These are phyloP conservation scores for Erythrobasidium hasegawianum DNA, from an alignment of 1,284 basidiomycete species.

Conservation along the genomic window DNA sequence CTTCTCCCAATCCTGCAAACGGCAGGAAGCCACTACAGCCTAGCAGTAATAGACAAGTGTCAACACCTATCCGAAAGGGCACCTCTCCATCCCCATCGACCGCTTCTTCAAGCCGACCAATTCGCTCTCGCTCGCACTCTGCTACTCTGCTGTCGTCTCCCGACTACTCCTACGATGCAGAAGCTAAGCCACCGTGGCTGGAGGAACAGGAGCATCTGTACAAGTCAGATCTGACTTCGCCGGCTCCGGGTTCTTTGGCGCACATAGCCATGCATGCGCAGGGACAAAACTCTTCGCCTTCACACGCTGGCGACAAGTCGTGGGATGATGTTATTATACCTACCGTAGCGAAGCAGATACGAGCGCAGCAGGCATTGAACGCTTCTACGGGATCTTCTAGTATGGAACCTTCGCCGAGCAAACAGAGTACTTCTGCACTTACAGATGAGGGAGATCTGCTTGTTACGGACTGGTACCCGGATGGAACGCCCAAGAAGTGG, in stretches of 20 bases:
- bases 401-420: too few species aligned
- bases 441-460: conserved; percentile 8
- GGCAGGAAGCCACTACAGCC: conserved; percentile 8
- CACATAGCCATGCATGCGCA: conserved; percentile 23
- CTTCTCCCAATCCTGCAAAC: conserved; percentile 1
- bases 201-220: conserved; percentile 16
- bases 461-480: conserved; percentile 22
- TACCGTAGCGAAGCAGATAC: conserved; percentile 31
- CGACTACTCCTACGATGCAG: conserved; percentile 18
- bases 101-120: not conserved
- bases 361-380: conserved; percentile 16
- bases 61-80: conserved; percentile 9
- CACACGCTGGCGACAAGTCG: not conserved
- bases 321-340: conserved; percentile 34
- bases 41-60: conserved; percentile 11
- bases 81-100: conserved; percentile 1
- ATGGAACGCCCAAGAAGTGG: conserved; percentile 28
- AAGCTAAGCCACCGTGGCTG: conserved; percentile 29
- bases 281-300: not conserved
- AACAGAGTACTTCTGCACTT: not conserved
- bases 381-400: not conserved
- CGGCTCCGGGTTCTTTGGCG: conserved; percentile 21
- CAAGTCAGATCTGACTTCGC: conserved; percentile 22
- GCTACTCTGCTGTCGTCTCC: conserved; percentile 5
- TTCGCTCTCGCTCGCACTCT: conserved; percentile 6